Base-by-base conservation (phyloP, 768 basidiomycete genomes). In the Boletus rubescentipes region DNA sequence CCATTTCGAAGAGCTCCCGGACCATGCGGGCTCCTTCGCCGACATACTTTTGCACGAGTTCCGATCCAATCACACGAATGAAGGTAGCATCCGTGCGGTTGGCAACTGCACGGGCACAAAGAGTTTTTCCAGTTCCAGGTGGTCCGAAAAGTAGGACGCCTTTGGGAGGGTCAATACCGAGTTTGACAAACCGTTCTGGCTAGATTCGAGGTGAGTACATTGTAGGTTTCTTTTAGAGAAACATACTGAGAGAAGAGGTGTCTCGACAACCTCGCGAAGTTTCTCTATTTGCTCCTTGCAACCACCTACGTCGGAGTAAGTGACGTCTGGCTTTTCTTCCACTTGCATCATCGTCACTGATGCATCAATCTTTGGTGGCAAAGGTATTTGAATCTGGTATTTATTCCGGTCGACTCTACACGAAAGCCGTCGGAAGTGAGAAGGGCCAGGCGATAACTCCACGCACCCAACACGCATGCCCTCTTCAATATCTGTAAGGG, bases 341-440 rank as follows among this genome's bases (percentile, higher is more conserved):
- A 98, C 96, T 73, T 96, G 93, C 97, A 99, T 99, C 96, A 98
- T 98, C 12, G 97, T 98, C 1, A 99, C 97, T 0, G 94, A 96
- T 4, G 97, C 93, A 69, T 99, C 97, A 60, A 99, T 99, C 77
- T 98, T 98, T 21, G 97, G 96, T 36, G 97, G 97, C 11, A 98
- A 73, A 21, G 97, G 97, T 59, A 99, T 98, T 75, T 98, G 93
- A 56, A 99, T 98, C 70, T 98, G 95, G 71, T 99, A 99, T 73
- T 98, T 91, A 63, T 89, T 91, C 46, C 94, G 85, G 73, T 96
- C 94, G 47, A 98, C 95, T 41, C 94, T 97, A 61, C 14, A 36
- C 21, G 45, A 52, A 61, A 15, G 9, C 45, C 15, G 47, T 52
- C 16, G 35, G 35, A 61, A 51, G 47, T 7, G 40, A 39, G 46